Base-by-base conservation (phyloP, 2,329 filamentous ascomycete species). In the Diaporthe citriasiana region DNA sequence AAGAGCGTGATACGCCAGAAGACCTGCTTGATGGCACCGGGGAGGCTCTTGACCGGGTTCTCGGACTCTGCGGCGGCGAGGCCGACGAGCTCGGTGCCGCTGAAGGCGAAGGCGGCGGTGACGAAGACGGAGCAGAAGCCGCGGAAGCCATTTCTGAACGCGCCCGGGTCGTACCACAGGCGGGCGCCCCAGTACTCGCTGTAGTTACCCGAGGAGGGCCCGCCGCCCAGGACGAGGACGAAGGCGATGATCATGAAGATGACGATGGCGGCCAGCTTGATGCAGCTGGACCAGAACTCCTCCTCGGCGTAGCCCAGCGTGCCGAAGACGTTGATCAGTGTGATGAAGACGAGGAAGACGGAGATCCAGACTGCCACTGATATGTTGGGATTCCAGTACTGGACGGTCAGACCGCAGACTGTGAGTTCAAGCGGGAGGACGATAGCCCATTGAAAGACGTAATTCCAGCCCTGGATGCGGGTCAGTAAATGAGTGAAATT, bases 11-110 rank as follows among this genome's bases (percentile, higher is more conserved):
- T 89, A 77, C 88, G 87, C 87, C 88, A 89, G 74, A 89, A 89
- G 42, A 89, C 94, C 80, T 97, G 95, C 85, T 97, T 97, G 79
- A 96, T 92, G 7, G 95, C 95, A 1, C 91, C 92, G 0, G 95
- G 95, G 1, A 98, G 88, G 0, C 92, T 90, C 79, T 93, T 92
- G 73, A 90, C 88, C 0, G 93, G 93, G 79, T 94, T 94, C 13
- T 85, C 83, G 0, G 93, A 90, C 82, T 95, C 93, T 9, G 92
- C 93, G 0, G 93, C 93, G 4, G 93, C 92, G 3, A 95, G 87
- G 77, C 93, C 93, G n/a, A 94, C 92, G 2, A 94, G 85, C 79
- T 94, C 93, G 0, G 93, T 94, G 19, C 93, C 93, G 22, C 90
- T 89, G 79, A 94, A 95, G 30, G 93, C 85, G 79, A 94, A 94